Conservation (phyloP, 1,139 yeast species). For the Saccharomycopsis hybrid region DNA sequence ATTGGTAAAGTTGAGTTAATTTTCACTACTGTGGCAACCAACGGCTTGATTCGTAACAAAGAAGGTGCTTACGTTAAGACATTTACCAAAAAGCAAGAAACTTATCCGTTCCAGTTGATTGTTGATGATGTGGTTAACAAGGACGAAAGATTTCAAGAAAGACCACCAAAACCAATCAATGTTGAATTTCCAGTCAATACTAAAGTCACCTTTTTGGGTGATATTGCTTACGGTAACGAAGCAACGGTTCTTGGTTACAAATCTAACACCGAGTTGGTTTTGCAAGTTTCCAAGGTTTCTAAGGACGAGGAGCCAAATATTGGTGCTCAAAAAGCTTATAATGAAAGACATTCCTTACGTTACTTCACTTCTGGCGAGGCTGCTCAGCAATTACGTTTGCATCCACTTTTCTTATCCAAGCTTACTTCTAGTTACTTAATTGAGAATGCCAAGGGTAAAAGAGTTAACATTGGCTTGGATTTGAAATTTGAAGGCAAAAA, state of each 20-base stretch:
- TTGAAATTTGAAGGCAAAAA: slow-evolving; percentile 76
- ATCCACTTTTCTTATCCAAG: slow-evolving; percentile 64
- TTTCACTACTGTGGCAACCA: slow-evolving; percentile 66
- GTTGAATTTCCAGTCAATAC: slow-evolving; percentile 76
- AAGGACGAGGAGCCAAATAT: slow-evolving; percentile 52
- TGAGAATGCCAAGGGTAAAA: slow-evolving; percentile 44
- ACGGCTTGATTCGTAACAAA: slow-evolving; percentile 66
- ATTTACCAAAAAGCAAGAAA: slow-evolving; percentile 44
- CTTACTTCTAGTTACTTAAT: slow-evolving; percentile 71
- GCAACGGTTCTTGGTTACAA: slow-evolving; percentile 63
- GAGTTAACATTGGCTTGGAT: slow-evolving; percentile 75
- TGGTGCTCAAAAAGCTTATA: slow-evolving; percentile 51
- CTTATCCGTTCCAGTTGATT: slow-evolving; percentile 69
- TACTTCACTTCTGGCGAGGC: slow-evolving; percentile 68
- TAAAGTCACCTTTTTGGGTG: slow-evolving; percentile 78
- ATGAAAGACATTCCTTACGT: slow-evolving; percentile 49
- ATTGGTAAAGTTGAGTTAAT: slow-evolving; percentile 50
- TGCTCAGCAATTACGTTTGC: slow-evolving; percentile 49
- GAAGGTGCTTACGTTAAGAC: slow-evolving; percentile 75
- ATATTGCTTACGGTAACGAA: slow-evolving; percentile 82
- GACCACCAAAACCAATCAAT: slow-evolving; percentile 69
- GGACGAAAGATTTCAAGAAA: slow-evolving; percentile 69
- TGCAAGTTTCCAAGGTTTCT: slow-evolving; percentile 50
- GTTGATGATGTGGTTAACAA: slow-evolving; percentile 69
- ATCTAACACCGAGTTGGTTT: slow-evolving; percentile 41